Evolutionary conservation across 257 asterid genomes (phyloP), one percentile per base, ranked within the genome.

Genomic region (Capsicum rhomboideum): DNA sequence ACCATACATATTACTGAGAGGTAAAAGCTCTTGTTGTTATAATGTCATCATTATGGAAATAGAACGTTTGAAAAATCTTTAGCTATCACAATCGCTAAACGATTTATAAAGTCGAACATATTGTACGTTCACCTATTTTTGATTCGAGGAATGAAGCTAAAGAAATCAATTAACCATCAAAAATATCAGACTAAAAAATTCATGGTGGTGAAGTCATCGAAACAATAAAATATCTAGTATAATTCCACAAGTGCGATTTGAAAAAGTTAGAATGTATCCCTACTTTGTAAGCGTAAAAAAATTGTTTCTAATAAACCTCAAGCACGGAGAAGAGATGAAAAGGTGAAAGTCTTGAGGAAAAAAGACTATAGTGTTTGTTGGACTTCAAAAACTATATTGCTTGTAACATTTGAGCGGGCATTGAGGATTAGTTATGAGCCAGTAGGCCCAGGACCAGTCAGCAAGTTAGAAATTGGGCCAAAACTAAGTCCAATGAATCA

Each of bases 121-220:
- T 63, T 0, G 26, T 28, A 63, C 16, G 10, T 63, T 63, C 6
- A 6, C 2, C 17, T 63, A 28, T 44, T 44, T 44, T 44, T 8
- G 0, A 44, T 44, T 44, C 50, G 50, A 44, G 50, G 50, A 44
- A 44, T 34, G 11, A 44, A 7, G 50, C 13, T 44, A 8, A 44
- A 44, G 10, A 10, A 44, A 44, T 63, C 1, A 2, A 63, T 12
- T 2, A 28, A 63, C 7, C 20, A 0, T 63, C 5, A 12, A 26
- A 63, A 26, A 6, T 63, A 63, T 0, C n/a, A 63, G 0, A 28
- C 2, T 13, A 0, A 28, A 9, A 1, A 44, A 63, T 5, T 6
- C 31, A 50, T 4, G 0, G 17, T 26, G 11, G 2, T 28, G 42
- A 14, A 63, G n/a, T 63, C 1, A 2, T 6, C 2, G 17, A 12